Evolutionary conservation across 306 rosid species (phyloP), one percentile per base, ranked within the genome.

Genomic region (Cucumis cinereus): DNA sequence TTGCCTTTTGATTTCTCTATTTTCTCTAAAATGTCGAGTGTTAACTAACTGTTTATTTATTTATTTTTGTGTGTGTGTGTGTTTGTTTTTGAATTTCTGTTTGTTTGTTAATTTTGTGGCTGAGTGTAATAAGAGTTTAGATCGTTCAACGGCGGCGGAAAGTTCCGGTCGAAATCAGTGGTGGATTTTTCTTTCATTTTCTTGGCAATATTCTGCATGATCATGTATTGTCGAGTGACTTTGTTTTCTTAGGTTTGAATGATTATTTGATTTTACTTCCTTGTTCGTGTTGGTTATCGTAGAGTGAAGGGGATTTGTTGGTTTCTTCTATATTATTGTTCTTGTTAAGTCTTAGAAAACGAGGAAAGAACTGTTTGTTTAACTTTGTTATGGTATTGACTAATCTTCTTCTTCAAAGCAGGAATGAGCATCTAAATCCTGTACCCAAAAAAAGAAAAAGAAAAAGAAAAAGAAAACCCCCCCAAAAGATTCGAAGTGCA

Each of bases 91-190:
- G 35, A 30, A 30, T 47, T 66, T 62, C 71, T 63, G 53, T 24
- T 43, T 41, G 10, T 9, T 41, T 1, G 2, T n/a, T 54, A 12
- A 7, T 74, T 35, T 28, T 19, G 45, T 38, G 52, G 57, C 24
- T 47, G 16, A 50, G 43, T 80, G 78, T 80, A 38, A 76, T 80
- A 38, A 76, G 53, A 76, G 84, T 76, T 86, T 84, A 23, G 80
- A 82, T 77, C 73, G 77, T 83, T 43, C 23, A 19, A 77, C 63
- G 78, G 79, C 58, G 60, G 75, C 55, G 20, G 23, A 43, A 47
- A 15, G 28, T 81, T 76, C 17, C 13, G 35, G 74, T 47, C 79
- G 49, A 67, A 52, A 19, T 75, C 33, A 52, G 78, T 38, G 53
- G 82, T 73, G 43, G 28, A 1, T 14, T 40, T 69, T 43, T 14